Base-by-base conservation (phyloP, 2,329 filamentous ascomycete genomes). In the Lachnellula arida region DNA sequence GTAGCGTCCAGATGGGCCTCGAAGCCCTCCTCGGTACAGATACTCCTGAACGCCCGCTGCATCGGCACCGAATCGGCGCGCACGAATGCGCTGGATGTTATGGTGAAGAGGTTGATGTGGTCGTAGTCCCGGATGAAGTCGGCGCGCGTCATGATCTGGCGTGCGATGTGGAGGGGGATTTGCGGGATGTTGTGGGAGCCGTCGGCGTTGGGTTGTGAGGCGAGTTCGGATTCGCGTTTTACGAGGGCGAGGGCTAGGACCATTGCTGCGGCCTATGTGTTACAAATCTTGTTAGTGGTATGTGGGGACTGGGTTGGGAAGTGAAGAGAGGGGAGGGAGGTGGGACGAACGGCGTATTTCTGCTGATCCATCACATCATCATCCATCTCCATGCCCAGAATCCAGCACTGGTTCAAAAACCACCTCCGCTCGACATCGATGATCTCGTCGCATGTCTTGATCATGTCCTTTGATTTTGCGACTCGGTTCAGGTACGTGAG, bases 281-380 rank as follows among this genome's bases (percentile, higher is more conserved):
- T 44, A 19, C 23, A 17, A 23, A 28, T 34, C 35, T 23, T 40
- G 37, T 40, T 40, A 40, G n/a, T 40, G 7, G 15, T 40, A n/a
- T 40, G 37, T 5, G 15, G 15, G 37, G 14, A 9, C 15, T 11
- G 8, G 28, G 9, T 32, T 32, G 28, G 28, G 28, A 32, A 32
- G 8, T 32, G 34, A 39, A 50, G 23, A 17, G 19, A 35, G 11
- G 22, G 40, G n/a, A 17, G 22, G 40, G n/a, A 17, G 35, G n/a
- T 7, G 44, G 28, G 34, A 81, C 86, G 74, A 77, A 91, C 88
- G 46, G 92, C 90, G 78, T 91, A 97, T 72, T 97, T 97, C 70
- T 97, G 91, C 72, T 97, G 89, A 68, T 97, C 91, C 87, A 97
- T 97, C 64, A 97, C 94, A 69, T 99, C 94, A 72, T 97, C 94